phyloP scores from a whole-genome alignment of 2,329 filamentous ascomycete genomes.

The Cordyceps militaris region DNA sequence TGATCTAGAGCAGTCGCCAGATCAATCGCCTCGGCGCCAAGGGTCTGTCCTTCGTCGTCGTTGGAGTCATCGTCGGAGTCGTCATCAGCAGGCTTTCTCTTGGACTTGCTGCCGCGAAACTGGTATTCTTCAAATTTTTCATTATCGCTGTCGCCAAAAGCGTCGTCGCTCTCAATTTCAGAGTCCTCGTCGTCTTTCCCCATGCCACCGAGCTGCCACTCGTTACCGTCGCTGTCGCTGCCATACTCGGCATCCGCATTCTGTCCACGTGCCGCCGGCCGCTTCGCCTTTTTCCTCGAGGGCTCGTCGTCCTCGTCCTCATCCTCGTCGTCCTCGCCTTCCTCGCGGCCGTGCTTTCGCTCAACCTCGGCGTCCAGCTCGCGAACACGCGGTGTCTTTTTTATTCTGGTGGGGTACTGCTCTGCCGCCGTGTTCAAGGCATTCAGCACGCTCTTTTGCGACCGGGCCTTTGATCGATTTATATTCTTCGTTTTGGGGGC shows the following conservation, averaged over 20 bases:
- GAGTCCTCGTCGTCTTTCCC: conserved; percentile 54
- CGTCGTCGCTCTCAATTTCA: conserved; percentile 64
- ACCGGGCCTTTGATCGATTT: conserved; percentile 42
- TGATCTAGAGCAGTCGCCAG: conserved; percentile 51
- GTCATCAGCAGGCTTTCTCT: conserved; percentile 36
- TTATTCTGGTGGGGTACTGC: conserved; percentile 41
- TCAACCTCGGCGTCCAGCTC: conserved; percentile 43
- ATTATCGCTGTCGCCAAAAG: conserved; percentile 82
- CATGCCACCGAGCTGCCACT: conserved; percentile 67
- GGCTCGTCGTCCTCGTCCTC: conserved; percentile 54
- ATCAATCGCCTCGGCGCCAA: conserved; percentile 54
- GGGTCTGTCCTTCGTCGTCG: conserved; percentile 49
- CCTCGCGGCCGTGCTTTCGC: conserved; percentile 37
- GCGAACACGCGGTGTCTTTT: conserved; percentile 42
- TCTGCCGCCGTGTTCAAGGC: conserved; percentile 52
- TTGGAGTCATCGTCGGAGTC: conserved; percentile 51
- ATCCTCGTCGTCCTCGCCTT: conserved; percentile 37
- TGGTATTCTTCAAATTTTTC: conserved; percentile 72
- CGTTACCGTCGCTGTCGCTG: conserved; percentile 78
- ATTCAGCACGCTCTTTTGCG: conserved; percentile 45
- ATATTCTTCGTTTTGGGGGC: conserved; percentile 27
- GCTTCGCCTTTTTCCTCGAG: conserved; percentile 34
- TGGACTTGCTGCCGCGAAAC: conserved; percentile 42
- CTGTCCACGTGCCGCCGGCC: conserved; percentile 33
- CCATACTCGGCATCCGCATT: conserved; percentile 62